phyloP scores from a whole-genome alignment of 495 filamentous ascomycete species.

The Astrothelium macrocarpum region DNA sequence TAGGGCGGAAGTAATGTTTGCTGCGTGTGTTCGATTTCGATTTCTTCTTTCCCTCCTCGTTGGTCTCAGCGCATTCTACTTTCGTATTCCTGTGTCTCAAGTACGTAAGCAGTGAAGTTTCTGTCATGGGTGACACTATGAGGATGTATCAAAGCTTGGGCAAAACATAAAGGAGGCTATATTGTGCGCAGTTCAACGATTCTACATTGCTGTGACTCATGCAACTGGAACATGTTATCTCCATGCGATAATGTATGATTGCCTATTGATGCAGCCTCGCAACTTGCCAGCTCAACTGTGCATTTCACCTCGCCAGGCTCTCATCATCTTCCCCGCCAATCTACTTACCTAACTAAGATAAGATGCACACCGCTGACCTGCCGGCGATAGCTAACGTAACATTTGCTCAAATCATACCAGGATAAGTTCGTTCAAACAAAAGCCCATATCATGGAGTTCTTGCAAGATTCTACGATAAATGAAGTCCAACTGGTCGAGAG shows the following conservation, averaged over 20 bases:
- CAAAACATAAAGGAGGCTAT: background rate
- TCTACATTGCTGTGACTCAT: background rate
- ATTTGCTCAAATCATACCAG: background rate
- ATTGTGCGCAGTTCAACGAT: background rate
- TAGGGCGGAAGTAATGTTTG: background rate
- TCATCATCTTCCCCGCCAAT: background rate
- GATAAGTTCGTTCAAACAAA: too few species aligned
- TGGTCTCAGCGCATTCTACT: background rate
- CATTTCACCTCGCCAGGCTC: background rate
- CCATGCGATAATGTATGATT: too few species aligned
- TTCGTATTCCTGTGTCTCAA: background rate
- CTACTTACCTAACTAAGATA: background rate
- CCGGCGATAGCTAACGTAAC: background rate
- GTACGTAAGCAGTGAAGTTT: background rate
- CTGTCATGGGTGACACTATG: background rate
- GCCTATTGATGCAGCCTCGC: too few species aligned
- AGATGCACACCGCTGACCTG: too few species aligned
- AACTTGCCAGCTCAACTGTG: background rate
- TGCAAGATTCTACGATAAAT: too few species aligned
- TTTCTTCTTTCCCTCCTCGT: background rate
- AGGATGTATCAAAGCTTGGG: background rate
- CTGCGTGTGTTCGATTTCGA: background rate
- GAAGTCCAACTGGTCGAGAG: too few species aligned
- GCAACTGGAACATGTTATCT: too few species aligned
- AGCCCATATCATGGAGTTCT: too few species aligned